phyloP scores from a whole-genome alignment of 768 basidiomycete genomes.

The Lactarius akahatsu region DNA sequence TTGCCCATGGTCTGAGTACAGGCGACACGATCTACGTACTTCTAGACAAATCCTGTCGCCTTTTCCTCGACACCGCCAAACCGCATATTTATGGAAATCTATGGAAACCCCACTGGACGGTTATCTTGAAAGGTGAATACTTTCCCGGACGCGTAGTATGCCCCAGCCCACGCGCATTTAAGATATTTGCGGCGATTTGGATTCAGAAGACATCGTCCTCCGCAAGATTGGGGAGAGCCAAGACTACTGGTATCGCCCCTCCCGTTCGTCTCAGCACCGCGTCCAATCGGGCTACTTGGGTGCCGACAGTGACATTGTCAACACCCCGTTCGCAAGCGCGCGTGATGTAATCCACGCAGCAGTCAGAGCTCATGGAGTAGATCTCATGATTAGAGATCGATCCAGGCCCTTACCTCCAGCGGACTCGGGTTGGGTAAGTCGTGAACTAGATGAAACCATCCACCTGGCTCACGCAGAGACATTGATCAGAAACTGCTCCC shows the following conservation, averaged over 20 bases:
- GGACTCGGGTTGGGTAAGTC: background rate
- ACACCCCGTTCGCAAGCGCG: background rate
- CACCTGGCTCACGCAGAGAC: background rate
- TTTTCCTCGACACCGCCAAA: background rate
- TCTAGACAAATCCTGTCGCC: background rate
- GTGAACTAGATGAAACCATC: background rate
- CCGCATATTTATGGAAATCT: constrained; percentile 5
- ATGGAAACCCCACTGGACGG: constrained; percentile 5
- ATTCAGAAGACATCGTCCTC: background rate
- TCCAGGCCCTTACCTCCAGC: background rate
- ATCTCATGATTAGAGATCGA: background rate
- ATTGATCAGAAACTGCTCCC: background rate
- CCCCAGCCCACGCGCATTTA: background rate
- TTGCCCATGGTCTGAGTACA: background rate
- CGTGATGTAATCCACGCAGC: background rate
- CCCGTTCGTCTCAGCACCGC: background rate
- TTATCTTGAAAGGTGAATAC: constrained; percentile 16
- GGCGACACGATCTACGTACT: background rate
- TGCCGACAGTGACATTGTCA: background rate
- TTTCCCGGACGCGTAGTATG: too few species aligned
- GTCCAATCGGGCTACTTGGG: background rate
- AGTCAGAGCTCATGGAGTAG: background rate
- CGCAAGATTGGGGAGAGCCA: background rate
- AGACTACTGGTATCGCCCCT: background rate
- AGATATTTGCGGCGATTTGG: constrained; percentile 1